These are phyloP conservation scores for Sporisorium scitamineum DNA, from an alignment of 1,284 basidiomycete genomes.

Conservation along the genomic window DNA sequence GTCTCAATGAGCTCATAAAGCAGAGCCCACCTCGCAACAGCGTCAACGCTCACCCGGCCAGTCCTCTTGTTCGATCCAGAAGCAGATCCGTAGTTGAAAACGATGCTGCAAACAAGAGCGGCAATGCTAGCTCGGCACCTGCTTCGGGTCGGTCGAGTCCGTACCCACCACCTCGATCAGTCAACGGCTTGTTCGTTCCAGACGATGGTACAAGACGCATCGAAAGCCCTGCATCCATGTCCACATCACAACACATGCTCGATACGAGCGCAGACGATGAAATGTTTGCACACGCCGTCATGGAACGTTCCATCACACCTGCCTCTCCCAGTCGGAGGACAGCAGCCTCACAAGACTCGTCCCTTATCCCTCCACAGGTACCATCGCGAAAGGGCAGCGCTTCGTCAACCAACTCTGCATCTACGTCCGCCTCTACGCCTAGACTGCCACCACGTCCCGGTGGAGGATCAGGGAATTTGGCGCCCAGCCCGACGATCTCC, in stretches of 20 bases:
- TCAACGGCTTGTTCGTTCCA: constrained; percentile 6
- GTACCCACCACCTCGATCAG: background rate
- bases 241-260: constrained; percentile 18
- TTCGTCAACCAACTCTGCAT: constrained; percentile 20
- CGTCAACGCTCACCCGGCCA: background rate
- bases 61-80: constrained; percentile 5
- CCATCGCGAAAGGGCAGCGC: constrained; percentile 28
- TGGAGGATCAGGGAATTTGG: constrained; percentile 1
- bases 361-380: constrained; percentile 8
- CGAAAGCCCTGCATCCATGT: constrained; percentile 6
- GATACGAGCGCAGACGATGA: constrained; percentile 32
- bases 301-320: constrained; percentile 13
- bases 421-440: constrained; percentile 3
- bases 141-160: constrained; percentile 22
- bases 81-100: constrained; percentile 14
- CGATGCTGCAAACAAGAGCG: background rate
- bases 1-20: constrained; percentile 34
- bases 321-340: constrained; percentile 2
- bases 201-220: constrained; percentile 1
- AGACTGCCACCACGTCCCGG: constrained; percentile 30
- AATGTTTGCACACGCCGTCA: constrained; percentile 47
- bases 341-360: background rate
- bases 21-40: constrained; percentile 16
- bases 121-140: constrained; percentile 12
- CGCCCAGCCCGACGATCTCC: constrained; percentile 34